Evolutionary conservation across 192 early-diverging fungal species (phyloP).

Genomic region (Coemansia sp.): DNA sequence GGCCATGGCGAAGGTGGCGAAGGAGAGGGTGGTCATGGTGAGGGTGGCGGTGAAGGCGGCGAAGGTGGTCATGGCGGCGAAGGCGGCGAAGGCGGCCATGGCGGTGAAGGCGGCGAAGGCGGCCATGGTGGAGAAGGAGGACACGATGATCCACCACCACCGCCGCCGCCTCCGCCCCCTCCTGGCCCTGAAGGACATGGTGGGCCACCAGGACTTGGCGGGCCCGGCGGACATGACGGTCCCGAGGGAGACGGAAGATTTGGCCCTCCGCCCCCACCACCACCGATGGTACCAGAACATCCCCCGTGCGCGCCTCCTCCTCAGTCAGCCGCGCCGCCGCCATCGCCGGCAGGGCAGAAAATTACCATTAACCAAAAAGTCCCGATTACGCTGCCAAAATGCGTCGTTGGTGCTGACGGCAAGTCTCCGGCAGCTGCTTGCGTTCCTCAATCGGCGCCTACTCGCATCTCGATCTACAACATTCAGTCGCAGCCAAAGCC

Average conservation of each 20-base stretch:
- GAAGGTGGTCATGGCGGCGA: slow-evolving; percentile 16
- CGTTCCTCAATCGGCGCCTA: neutral
- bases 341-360: neutral
- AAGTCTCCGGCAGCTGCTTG: neutral
- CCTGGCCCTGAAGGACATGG: slow-evolving; percentile 4
- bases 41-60: slow-evolving; percentile 3
- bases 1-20: slow-evolving; percentile 14
- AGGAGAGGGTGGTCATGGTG: slow-evolving; percentile 7
- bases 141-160: neutral
- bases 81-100: slow-evolving; percentile 6
- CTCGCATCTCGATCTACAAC: slow-evolving; percentile 25
- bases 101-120: slow-evolving; percentile 15
- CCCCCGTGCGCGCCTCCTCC: neutral
- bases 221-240: slow-evolving; percentile 5
- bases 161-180: neutral
- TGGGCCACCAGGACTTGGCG: slow-evolving; percentile 2
- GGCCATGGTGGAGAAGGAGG: slow-evolving; percentile 7
- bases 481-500: slow-evolving; percentile 2
- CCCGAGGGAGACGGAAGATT: slow-evolving; percentile 6
- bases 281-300: slow-evolving; percentile 1
- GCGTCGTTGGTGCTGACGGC: neutral
- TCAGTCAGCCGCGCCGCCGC: neutral
- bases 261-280: slow-evolving; percentile 14
- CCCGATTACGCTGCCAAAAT: slow-evolving; percentile 1
- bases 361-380: slow-evolving; percentile 3